Evolutionary conservation across 306 rosid genomes (phyloP).

Genomic region (Vicia sativa): DNA sequence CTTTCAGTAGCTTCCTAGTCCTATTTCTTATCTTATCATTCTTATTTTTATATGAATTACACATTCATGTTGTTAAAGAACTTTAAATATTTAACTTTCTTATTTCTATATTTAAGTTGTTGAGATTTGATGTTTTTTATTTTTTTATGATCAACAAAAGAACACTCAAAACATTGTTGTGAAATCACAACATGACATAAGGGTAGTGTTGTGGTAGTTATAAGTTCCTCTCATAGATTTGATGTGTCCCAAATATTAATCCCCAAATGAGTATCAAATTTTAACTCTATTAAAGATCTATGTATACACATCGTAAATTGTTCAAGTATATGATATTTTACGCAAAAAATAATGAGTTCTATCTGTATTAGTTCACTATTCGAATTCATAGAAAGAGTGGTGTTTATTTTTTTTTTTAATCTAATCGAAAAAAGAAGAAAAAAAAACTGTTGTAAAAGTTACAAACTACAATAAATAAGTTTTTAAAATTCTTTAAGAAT

Average conservation of each 20-base stretch:
- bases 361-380: too few species aligned
- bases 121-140: conserved; percentile 28
- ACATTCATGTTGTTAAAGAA: too few species aligned
- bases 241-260: conserved; percentile 12
- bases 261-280: background rate
- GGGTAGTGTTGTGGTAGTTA: conserved; percentile 33
- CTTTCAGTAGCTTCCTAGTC: background rate
- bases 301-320: background rate
- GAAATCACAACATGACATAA: conserved; percentile 8
- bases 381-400: too few species aligned
- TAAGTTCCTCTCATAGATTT: conserved; percentile 28
- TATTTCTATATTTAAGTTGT: conserved; percentile 15
- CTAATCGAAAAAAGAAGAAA: too few species aligned
- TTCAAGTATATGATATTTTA: background rate
- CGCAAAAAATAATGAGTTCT: too few species aligned
- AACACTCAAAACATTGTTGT: background rate
- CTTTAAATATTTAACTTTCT: too few species aligned
- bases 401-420: too few species aligned
- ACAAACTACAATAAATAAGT: too few species aligned
- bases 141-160: conserved; percentile 2
- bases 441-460: too few species aligned
- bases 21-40: too few species aligned
- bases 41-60: too few species aligned
- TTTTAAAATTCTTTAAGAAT: too few species aligned
- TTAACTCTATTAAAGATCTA: background rate